Base-by-base conservation (phyloP, 805 yeast genomes). In the Teunomyces funiuensis region DNA sequence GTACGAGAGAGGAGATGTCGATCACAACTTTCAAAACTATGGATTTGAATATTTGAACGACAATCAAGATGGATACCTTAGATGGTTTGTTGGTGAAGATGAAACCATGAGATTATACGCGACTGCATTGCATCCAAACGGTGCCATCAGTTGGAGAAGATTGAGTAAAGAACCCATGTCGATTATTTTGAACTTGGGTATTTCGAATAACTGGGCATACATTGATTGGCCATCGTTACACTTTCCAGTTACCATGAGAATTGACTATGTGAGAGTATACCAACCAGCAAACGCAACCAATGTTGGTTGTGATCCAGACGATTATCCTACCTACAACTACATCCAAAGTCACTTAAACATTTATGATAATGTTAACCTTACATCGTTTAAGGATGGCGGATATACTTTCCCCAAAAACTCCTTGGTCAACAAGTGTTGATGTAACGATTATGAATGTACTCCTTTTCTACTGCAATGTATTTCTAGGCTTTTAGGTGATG, bases 101-200 rank as follows among this genome's bases (percentile, higher is more conserved):
- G 89, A 95, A 26, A 84, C 95, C 0, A 76, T 80, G 53, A 85
- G 95, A 0, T 60, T 89, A 33, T 73, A 81, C 54, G 77, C 95
- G 0, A 73, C 73, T 25, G 85, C 97, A 1, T 67, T 91, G 41
- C 85, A 87, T 43, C 96, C 97, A 20, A 86, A 87, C 62, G 98
- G 99, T 52, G 91, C 91, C 61, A 69, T 91, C 50, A 95, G 81
- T 20, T 80, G 85, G 84, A 81, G 98, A 63, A 65, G 77, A 49
- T 77, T 91, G 28, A 74, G 95, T 13, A 83, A 85, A 60, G 99
- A 91, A 58, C 98, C 98, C 49, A 90, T 91, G 97, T 77, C 95
- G 2, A 77, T 91, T 46, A 66, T 91, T 49, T 58, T 91, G 73
- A 91, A 91, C 62, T 63, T 91, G 69, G 99, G 96, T 73, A 67